Evolutionary conservation across 176 grass and related monocot genomes (phyloP).

Genomic region (Carex scoparia): DNA sequence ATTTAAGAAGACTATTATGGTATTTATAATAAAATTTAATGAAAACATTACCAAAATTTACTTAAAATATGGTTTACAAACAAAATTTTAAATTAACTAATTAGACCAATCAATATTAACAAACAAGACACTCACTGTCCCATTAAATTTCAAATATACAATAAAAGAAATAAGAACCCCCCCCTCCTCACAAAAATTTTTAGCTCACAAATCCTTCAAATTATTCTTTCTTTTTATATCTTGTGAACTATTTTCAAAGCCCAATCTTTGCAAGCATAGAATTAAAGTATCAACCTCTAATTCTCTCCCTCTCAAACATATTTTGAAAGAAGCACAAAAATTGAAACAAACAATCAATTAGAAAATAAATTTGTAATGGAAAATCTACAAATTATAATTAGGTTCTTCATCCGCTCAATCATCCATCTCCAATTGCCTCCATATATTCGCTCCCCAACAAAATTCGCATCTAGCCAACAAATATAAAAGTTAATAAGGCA

Average conservation of each 20-base stretch:
- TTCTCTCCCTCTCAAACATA: neutral
- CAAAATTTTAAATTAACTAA: neutral
- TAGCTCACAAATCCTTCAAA: conserved; percentile 2
- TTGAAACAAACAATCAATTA: conserved; percentile 3
- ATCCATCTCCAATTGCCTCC: neutral
- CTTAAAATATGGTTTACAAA: neutral
- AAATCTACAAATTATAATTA: neutral
- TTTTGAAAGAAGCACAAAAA: neutral
- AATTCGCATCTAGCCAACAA: neutral
- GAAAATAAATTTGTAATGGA: neutral
- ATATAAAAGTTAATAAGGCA: neutral
- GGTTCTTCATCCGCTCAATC: neutral
- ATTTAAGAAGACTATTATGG: neutral
- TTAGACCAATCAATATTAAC: conserved; percentile 10
- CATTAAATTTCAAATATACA: neutral
- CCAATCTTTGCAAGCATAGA: neutral
- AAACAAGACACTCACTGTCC: neutral
- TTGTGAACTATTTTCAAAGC: neutral
- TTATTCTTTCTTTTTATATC: neutral
- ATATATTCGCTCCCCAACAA: neutral
- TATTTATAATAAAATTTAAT: neutral
- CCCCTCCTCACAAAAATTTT: neutral
- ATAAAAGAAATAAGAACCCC: neutral
- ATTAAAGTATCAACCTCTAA: neutral
- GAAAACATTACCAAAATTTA: neutral